Evolutionary conservation across 345 rosid species (phyloP).

Genomic region (Stellera chamaejasme): DNA sequence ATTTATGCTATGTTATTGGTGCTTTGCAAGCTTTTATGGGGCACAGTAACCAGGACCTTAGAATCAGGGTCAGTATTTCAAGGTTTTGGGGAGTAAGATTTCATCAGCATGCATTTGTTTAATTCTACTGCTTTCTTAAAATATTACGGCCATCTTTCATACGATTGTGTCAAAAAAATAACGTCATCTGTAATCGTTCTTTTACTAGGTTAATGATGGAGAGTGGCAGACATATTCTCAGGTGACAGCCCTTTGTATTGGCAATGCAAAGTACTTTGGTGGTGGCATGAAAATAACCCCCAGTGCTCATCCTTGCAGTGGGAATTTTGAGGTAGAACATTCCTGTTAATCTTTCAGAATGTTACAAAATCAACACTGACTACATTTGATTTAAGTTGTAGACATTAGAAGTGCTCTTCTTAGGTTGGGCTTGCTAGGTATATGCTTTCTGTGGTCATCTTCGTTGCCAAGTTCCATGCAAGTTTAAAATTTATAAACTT

Average conservation of each 20-base stretch:
- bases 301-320: slow-evolving; percentile 71
- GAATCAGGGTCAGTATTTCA: slow-evolving; percentile 49
- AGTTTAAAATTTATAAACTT: background rate
- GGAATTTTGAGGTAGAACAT: slow-evolving; percentile 64
- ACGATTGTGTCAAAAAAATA: slow-evolving; percentile 1
- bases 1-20: slow-evolving; percentile 80
- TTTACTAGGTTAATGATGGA: slow-evolving; percentile 56
- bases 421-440: too few relatives aligned
- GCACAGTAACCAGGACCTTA: slow-evolving; percentile 66
- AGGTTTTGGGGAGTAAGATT: background rate
- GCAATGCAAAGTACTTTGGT: slow-evolving; percentile 92
- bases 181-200: slow-evolving; percentile 12
- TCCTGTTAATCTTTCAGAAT: background rate
- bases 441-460: too few relatives aligned
- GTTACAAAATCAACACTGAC: too few relatives aligned
- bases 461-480: too few relatives aligned
- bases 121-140: background rate
- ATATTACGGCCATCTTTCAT: background rate
- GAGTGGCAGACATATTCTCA: slow-evolving; percentile 73
- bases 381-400: too few relatives aligned
- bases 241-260: slow-evolving; percentile 89
- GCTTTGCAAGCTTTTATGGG: slow-evolving; percentile 86
- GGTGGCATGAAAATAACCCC: slow-evolving; percentile 99
- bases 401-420: too few relatives aligned
- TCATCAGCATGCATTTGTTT: background rate